Percentiles rank a stretch among this genome's conserved stretches.
phyloP scores from a whole-genome alignment of 2,329 filamentous ascomycete species.

The Trichoderma asperellum region DNA sequence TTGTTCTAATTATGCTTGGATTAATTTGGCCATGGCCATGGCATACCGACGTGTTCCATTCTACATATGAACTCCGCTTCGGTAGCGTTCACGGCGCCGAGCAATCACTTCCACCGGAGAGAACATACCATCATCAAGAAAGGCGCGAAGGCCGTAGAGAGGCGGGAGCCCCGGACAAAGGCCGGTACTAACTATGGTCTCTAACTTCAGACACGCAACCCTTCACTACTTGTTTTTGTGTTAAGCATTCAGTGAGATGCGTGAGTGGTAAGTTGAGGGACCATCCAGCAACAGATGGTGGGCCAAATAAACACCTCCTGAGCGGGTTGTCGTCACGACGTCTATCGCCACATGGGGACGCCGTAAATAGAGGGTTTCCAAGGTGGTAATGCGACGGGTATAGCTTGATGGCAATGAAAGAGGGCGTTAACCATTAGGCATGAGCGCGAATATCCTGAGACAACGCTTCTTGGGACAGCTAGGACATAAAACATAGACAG shows the following conservation, averaged over 20 bases:
- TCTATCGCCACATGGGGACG: slow-evolving; percentile 18
- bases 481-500: not conserved
- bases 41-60: slow-evolving; percentile 2
- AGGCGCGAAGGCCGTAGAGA: slow-evolving; percentile 44
- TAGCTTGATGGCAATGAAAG: not conserved
- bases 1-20: not conserved
- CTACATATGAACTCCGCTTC: slow-evolving; percentile 4
- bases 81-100: not conserved
- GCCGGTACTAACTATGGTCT: slow-evolving; percentile 34
- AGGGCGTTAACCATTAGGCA: slow-evolving; percentile 7
- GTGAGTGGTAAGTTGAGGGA: not conserved
- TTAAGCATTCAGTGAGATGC: slow-evolving; percentile 12
- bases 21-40: not conserved
- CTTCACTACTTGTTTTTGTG: not conserved
- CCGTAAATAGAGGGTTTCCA: slow-evolving; percentile 1
- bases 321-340: slow-evolving; percentile 18
- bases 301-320: slow-evolving; percentile 21
- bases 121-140: slow-evolving; percentile 55
- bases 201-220: slow-evolving; percentile 19
- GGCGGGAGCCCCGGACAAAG: slow-evolving; percentile 42
- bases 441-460: slow-evolving; percentile 10
- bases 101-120: slow-evolving; percentile 10
- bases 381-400: not conserved
- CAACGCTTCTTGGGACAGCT: not conserved
- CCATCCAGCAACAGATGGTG: slow-evolving; percentile 17